Base-by-base conservation (phyloP, 495 filamentous ascomycete species). In the Alectoria sarmentosa region DNA sequence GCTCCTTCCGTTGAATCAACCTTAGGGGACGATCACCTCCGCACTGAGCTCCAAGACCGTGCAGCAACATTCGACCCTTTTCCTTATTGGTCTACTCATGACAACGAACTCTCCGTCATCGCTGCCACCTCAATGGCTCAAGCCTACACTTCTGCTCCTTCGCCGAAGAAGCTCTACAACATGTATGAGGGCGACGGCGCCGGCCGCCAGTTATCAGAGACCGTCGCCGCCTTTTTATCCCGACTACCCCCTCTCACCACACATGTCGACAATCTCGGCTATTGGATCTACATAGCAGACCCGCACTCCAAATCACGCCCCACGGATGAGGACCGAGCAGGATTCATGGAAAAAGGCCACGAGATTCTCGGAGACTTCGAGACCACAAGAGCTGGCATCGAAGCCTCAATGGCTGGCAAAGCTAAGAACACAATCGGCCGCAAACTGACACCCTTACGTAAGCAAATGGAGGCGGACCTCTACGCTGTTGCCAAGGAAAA, bases 231-330 rank as follows among this genome's bases (percentile, higher is more conserved):
- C 0, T 95, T 95, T 66, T 72, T 92, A 4, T 64, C 73, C 6
- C 86, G 90, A 17, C 76, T 91, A 0, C 84, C 86, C 8, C 90
- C 88, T 1, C 82, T 82, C 5, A 85, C 76, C 9, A 87, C 86
- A 1, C 66, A 70, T 13, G 30, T 64, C 30, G 69, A 69, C 3
- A 63, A 62, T 2, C 64, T 65, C 5, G 78, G 80, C 2, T 80
- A 80, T 2, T 94, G 89, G 87, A 88, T 95, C 46, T 88, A 79
- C 76, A 79, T 86, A 62, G 75, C 73, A 21, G 87, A 88, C 69
- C 86, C 87, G 0, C 73, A 70, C 58, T 37, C 39, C 38, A 19
- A 67, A 70, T 48, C 70, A 44, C 66, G 34, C 44, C 61, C 64
- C 48, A 69, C 56, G 48, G 72, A 61, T 44, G 72, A 75, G 14